Evolutionary conservation across 2,329 filamentous ascomycete genomes (phyloP).

Genomic region (Metarhizium guizhouense): DNA sequence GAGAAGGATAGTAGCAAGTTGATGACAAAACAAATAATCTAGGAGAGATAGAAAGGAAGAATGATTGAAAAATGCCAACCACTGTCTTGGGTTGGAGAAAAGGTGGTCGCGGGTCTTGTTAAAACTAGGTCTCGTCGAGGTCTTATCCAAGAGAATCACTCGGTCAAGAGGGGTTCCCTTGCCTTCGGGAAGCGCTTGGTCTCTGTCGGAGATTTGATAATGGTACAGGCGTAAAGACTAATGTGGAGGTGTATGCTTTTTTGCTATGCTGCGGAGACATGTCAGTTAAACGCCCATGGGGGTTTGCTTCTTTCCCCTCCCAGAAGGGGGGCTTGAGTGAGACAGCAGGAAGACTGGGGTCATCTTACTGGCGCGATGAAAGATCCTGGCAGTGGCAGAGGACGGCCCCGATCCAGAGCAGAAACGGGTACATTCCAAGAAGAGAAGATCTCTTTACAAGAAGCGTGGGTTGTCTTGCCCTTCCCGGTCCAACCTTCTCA

Average conservation of each 20-base stretch:
- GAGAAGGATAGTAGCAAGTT: conserved; percentile 16
- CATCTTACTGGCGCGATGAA: conserved; percentile 24
- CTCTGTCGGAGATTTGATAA: conserved; percentile 30
- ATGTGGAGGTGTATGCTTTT: conserved; percentile 19
- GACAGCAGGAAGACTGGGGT: conserved; percentile 22
- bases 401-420: conserved; percentile 25
- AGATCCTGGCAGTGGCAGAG: conserved; percentile 24
- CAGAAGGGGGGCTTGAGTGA: conserved; percentile 23
- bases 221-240: conserved; percentile 20
- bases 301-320: conserved; percentile 22
- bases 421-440: conserved; percentile 30
- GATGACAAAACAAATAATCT: conserved; percentile 21
- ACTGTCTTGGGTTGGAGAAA: conserved; percentile 28
- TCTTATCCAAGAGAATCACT: conserved; percentile 25
- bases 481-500: conserved; percentile 11
- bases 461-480: conserved; percentile 14
- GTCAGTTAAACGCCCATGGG: conserved; percentile 20
- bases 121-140: conserved; percentile 29
- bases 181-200: conserved; percentile 17
- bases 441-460: conserved; percentile 15
- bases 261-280: conserved; percentile 20
- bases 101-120: conserved; percentile 20
- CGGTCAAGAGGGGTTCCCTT: conserved; percentile 20
- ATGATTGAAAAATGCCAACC: conserved; percentile 24
- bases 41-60: conserved; percentile 18